Evolutionary conservation across 2,329 filamentous ascomycete genomes (phyloP).

Genomic region (Emmonsiellopsis sp.): DNA sequence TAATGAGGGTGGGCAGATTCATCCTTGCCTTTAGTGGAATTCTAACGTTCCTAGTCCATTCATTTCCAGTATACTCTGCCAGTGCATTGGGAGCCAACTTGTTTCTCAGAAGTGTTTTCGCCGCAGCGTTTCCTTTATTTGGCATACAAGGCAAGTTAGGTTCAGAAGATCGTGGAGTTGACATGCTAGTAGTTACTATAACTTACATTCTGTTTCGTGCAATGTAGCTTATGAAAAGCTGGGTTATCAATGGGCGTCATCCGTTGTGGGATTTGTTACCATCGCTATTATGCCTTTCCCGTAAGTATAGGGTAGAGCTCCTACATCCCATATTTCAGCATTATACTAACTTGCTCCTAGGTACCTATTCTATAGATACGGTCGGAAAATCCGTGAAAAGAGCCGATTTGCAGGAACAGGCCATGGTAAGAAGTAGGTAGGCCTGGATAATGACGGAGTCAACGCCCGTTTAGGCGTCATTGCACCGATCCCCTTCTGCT

Average conservation of each 20-base stretch:
- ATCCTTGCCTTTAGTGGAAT: conserved; percentile 66
- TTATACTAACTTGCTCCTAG: not conserved
- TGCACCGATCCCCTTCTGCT: no score
- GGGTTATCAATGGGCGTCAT: not conserved
- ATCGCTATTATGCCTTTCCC: conserved; percentile 2
- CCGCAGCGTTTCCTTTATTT: conserved; percentile 1
- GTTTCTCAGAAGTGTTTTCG: not conserved
- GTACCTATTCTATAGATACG: not conserved
- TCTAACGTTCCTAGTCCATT: conserved; percentile 58
- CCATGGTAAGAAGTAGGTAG: not conserved
- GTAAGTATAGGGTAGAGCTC: not conserved
- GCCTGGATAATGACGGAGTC: no score
- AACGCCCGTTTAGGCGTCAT: no score
- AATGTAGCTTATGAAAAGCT: not conserved
- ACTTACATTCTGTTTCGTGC: not conserved
- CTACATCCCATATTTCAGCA: not conserved
- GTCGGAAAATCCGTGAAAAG: not conserved
- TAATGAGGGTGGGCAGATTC: conserved; percentile 38
- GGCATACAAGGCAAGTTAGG: not conserved
- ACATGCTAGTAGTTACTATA: not conserved
- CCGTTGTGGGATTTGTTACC: not conserved
- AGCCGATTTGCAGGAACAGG: not conserved
- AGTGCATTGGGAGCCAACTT: not conserved
- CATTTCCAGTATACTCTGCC: not conserved
- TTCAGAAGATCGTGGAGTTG: not conserved